A percentile compares a stretch with the other conserved stretches of the same genome.
These are phyloP conservation scores for Leptomonas pyrrhocoris DNA, from an alignment of 208 protist genomes.

Conservation along the genomic window DNA sequence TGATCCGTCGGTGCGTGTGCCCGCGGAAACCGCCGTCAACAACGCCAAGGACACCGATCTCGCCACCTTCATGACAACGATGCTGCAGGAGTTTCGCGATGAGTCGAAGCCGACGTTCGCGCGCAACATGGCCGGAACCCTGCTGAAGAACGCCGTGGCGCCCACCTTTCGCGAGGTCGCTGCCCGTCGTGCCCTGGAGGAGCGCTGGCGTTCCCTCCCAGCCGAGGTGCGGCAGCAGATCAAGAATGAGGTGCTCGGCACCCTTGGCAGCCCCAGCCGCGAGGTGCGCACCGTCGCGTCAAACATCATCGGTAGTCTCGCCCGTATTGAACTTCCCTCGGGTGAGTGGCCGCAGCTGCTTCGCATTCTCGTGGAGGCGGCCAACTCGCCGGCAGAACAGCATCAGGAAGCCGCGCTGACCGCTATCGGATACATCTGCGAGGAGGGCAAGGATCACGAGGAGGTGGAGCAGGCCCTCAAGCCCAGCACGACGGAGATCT, in stretches of 20 bases:
- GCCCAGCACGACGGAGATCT: conserved; percentile 83
- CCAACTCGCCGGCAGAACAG: conserved; percentile 44
- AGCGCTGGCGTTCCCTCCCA: conserved; percentile 69
- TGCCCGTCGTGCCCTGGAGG: conserved; percentile 63
- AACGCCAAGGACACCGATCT: conserved; percentile 74
- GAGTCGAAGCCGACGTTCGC: conserved; percentile 81
- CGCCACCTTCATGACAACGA: conserved; percentile 80
- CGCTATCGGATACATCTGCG: conserved; percentile 97
- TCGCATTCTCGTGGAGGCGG: conserved; percentile 78
- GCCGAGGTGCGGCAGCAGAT: conserved; percentile 61
- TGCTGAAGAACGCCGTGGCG: conserved; percentile 96
- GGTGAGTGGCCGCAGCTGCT: conserved; percentile 95
- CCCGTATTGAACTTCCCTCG: conserved; percentile 94
- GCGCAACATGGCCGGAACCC: conserved; percentile 92
- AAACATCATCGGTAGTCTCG: conserved; percentile 95
- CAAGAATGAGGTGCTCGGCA: conserved; percentile 76
- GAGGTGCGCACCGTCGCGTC: conserved; percentile 93
- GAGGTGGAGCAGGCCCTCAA: conserved; percentile 67
- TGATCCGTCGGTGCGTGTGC: conserved; percentile 70
- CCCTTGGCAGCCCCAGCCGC: conserved; percentile 72
- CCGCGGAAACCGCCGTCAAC: conserved; percentile 75
- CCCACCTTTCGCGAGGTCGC: conserved; percentile 83
- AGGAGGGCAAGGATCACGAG: conserved; percentile 89
- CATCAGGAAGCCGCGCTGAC: conserved; percentile 94
- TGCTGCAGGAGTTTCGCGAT: conserved; percentile 92